These are phyloP conservation scores for Diaporthe vaccinii DNA, from an alignment of 2,329 filamentous ascomycete species.

Conservation along the genomic window DNA sequence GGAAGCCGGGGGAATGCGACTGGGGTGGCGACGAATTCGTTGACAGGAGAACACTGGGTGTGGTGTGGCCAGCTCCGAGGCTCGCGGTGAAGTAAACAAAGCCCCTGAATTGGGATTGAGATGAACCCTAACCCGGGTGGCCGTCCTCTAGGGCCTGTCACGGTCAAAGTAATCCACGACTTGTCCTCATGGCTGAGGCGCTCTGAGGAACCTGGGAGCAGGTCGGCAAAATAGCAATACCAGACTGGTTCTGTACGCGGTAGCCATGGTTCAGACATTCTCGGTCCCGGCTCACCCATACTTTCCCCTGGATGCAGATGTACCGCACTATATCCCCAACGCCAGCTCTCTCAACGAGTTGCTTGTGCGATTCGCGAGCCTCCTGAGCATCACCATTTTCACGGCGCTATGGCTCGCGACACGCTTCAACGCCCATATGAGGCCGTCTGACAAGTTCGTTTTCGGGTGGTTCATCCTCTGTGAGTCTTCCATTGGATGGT, in stretches of 20 bases:
- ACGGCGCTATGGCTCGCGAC: slow-evolving; percentile 49
- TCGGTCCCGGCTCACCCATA: slow-evolving; percentile 59
- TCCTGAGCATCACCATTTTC: slow-evolving; percentile 54
- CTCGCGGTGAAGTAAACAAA: neutral
- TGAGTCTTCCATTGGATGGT: slow-evolving; percentile 48
- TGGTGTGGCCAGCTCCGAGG: neutral
- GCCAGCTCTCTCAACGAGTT: slow-evolving; percentile 54
- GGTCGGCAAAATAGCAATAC: neutral
- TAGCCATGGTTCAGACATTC: slow-evolving; percentile 32
- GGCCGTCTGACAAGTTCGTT: slow-evolving; percentile 57
- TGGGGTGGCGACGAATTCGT: neutral
- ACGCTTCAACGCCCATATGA: slow-evolving; percentile 50
- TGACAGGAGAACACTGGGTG: neutral
- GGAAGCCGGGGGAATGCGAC: neutral
- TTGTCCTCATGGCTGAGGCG: neutral
- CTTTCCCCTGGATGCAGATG: slow-evolving; percentile 58
- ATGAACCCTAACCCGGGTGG: neutral
- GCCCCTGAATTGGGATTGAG: neutral
- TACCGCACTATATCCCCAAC: slow-evolving; percentile 63
- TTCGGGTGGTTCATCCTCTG: slow-evolving; percentile 70
- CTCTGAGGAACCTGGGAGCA: no score
- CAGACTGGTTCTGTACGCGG: neutral
- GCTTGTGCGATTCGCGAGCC: slow-evolving; percentile 53
- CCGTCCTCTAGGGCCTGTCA: neutral
- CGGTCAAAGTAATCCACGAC: neutral